Conservation (phyloP, 768 basidiomycete genomes). For the Coprinopsis strossmayeri region DNA sequence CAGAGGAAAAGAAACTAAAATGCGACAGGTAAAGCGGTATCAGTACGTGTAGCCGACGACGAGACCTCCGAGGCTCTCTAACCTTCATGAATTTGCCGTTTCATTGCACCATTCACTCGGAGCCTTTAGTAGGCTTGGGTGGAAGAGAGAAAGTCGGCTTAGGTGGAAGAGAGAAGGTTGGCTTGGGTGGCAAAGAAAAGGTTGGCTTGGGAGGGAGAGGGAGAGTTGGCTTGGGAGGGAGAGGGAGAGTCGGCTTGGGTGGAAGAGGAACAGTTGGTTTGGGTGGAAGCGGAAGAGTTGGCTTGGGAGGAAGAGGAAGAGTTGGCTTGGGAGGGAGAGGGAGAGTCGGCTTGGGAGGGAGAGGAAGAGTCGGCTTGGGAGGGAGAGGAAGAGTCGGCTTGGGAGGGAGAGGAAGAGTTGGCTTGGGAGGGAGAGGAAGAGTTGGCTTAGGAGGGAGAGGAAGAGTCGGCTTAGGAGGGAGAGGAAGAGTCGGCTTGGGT, state of each 20-base stretch:
- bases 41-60: too few species aligned
- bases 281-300: background rate
- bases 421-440: background rate
- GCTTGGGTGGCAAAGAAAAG: background rate
- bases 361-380: background rate
- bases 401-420: background rate
- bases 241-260: background rate
- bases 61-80: too few species aligned
- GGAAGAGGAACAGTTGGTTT: background rate
- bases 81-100: too few species aligned
- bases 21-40: too few species aligned
- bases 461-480: background rate
- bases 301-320: background rate
- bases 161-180: background rate
- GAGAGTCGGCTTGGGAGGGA: background rate
- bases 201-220: constrained; percentile 2
- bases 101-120: too few species aligned
- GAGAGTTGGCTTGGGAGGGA: constrained; percentile 4
- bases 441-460: constrained; percentile 1
- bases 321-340: background rate
- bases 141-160: constrained; percentile 5
- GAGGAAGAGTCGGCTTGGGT: background rate
- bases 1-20: too few species aligned
- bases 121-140: constrained; percentile 4
- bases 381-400: background rate